Evolutionary conservation across 1,284 basidiomycete genomes (phyloP).

Genomic region (Leccinum griseonigrum): DNA sequence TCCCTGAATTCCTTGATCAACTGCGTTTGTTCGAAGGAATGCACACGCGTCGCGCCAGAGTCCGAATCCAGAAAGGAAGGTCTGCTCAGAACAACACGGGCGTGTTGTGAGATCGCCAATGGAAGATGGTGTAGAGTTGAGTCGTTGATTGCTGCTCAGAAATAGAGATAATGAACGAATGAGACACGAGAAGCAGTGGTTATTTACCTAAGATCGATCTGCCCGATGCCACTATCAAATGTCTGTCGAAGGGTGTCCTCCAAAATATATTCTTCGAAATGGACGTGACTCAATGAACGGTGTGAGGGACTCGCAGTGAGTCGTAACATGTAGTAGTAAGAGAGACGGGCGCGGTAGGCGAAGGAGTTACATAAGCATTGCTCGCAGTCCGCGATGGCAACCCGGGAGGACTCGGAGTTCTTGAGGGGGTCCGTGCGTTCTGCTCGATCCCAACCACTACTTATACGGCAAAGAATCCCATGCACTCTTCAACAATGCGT

Average conservation of each 20-base stretch:
- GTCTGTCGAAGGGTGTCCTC: constrained; percentile 27
- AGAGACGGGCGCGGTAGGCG: too few species aligned
- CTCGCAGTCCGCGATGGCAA: too few species aligned
- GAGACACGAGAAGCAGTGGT: background rate
- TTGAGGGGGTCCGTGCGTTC: too few species aligned
- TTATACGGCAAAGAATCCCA: too few species aligned
- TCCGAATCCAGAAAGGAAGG: constrained; percentile 13
- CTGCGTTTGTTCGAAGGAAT: constrained; percentile 30
- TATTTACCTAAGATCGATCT: constrained; percentile 32
- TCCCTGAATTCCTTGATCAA: constrained; percentile 31
- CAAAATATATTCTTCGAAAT: constrained; percentile 26
- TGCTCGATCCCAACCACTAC: too few species aligned
- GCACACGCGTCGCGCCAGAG: constrained; percentile 15
- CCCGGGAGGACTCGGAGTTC: too few species aligned
- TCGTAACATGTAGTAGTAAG: too few species aligned
- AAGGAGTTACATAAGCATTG: too few species aligned
- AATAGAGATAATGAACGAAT: constrained; percentile 11
- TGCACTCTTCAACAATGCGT: too few species aligned
- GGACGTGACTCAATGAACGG: constrained; percentile 17
- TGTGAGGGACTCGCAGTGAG: constrained; percentile 14
- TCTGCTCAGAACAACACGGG: constrained; percentile 29
- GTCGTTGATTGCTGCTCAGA: constrained; percentile 20
- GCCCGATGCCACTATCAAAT: constrained; percentile 31
- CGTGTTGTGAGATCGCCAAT: constrained; percentile 32
- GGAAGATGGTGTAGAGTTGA: constrained; percentile 28